Conservation (phyloP, 345 rosid genomes). For the Euphorbia tirucalli region DNA sequence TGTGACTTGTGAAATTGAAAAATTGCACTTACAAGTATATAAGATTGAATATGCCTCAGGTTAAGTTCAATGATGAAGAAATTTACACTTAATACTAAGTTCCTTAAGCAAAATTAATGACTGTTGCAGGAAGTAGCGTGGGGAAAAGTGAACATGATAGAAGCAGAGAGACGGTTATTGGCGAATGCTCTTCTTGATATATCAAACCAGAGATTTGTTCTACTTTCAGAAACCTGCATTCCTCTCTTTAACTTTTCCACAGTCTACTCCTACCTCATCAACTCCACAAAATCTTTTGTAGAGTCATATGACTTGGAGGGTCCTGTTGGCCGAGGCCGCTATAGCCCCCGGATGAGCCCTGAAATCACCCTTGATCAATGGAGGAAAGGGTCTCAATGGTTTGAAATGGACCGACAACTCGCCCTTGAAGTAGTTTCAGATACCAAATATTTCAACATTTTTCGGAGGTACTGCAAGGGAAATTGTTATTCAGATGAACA, state of each 20-base stretch:
- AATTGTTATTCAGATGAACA: conserved; percentile 76
- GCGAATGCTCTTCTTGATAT: conserved; percentile 75
- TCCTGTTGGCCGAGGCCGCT: conserved; percentile 69
- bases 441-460: conserved; percentile 47
- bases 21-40: too few relatives aligned
- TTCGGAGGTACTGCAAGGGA: conserved; percentile 50
- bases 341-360: conserved; percentile 54
- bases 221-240: conserved; percentile 82
- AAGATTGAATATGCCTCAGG: too few relatives aligned
- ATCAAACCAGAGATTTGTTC: conserved; percentile 67
- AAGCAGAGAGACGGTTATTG: conserved; percentile 78
- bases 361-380: conserved; percentile 45
- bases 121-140: conserved; percentile 58
- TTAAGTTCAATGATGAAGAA: too few relatives aligned
- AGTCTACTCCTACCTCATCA: conserved; percentile 52
- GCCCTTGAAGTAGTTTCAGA: conserved; percentile 66
- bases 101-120: too few relatives aligned
- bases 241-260: conserved; percentile 78
- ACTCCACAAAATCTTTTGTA: conserved; percentile 47
- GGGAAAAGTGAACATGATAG: conserved; percentile 79
- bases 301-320: conserved; percentile 52
- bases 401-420: conserved; percentile 56
- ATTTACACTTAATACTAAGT: too few relatives aligned
- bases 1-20: too few relatives aligned
- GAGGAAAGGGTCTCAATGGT: conserved; percentile 95